phyloP scores from a whole-genome alignment of 257 asterid genomes.

The Solanum chilense region DNA sequence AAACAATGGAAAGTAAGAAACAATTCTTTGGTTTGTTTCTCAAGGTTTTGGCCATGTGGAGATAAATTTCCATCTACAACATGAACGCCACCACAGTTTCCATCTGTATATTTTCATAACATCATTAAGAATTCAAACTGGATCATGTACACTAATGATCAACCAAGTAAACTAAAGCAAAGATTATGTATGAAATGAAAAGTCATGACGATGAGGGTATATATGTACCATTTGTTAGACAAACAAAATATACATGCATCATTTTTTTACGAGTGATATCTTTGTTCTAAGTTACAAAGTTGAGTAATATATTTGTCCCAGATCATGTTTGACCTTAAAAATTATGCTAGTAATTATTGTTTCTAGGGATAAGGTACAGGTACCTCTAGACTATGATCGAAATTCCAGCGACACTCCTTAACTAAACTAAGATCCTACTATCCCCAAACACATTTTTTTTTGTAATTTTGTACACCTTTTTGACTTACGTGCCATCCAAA shows the following conservation, averaged over 20 bases:
- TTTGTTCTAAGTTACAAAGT: background rate
- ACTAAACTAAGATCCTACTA: background rate
- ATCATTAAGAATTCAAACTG: background rate
- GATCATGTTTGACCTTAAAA: background rate
- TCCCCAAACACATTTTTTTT: background rate
- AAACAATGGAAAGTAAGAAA: slow-evolving; percentile 69
- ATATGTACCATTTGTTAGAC: background rate
- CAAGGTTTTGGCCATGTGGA: slow-evolving; percentile 24
- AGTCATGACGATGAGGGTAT: background rate
- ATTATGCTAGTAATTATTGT: background rate
- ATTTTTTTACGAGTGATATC: too few relatives aligned
- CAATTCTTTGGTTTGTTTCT: slow-evolving; percentile 45
- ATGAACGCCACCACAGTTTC: slow-evolving; percentile 7
- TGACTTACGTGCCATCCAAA: background rate
- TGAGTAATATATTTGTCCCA: too few relatives aligned
- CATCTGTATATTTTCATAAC: slow-evolving; percentile 27
- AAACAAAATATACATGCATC: background rate
- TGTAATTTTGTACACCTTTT: background rate
- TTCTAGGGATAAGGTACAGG: background rate
- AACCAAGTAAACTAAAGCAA: background rate
- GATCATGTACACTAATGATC: background rate
- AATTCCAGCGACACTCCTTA: background rate
- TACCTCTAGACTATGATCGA: background rate
- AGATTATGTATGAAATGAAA: background rate
- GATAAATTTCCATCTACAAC: slow-evolving; percentile 16